Evolutionary conservation across 2,329 filamentous ascomycete genomes (phyloP).

Genomic region (Phoma herbarum): DNA sequence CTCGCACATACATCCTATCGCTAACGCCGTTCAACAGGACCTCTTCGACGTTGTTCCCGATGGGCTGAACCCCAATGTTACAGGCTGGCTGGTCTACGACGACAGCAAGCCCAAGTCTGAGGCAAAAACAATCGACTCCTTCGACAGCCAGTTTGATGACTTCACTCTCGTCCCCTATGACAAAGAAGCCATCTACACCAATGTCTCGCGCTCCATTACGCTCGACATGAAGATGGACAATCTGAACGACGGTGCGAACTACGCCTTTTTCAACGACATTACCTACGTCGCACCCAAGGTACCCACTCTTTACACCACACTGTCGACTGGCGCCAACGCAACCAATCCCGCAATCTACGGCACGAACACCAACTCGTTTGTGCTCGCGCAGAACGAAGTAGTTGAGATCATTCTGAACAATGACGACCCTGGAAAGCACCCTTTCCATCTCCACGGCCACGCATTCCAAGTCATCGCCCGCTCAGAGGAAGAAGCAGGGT

Average conservation of each 20-base stretch:
- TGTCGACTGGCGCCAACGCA: constrained; percentile 65
- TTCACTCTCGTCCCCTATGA: constrained; percentile 75
- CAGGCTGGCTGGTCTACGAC: constrained; percentile 65
- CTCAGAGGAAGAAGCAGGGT: constrained; percentile 45
- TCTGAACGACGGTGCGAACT: constrained; percentile 71
- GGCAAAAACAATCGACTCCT: constrained; percentile 66
- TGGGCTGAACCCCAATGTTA: constrained; percentile 71
- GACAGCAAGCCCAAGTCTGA: constrained; percentile 56
- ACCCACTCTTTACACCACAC: constrained; percentile 78
- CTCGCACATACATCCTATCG: neutral
- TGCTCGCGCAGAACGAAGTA: constrained; percentile 72
- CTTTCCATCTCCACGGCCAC: constrained; percentile 73
- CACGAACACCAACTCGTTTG: constrained; percentile 64
- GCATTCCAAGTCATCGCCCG: constrained; percentile 49
- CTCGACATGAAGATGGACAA: constrained; percentile 71
- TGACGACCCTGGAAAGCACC: constrained; percentile 71
- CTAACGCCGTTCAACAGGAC: constrained; percentile 40
- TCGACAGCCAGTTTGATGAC: constrained; percentile 74
- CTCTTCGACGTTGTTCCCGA: constrained; percentile 73
- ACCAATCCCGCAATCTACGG: constrained; percentile 58
- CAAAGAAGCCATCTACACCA: constrained; percentile 65
- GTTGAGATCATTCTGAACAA: constrained; percentile 83
- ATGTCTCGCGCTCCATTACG: constrained; percentile 70
- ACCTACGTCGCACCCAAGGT: constrained; percentile 80
- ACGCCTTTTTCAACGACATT: constrained; percentile 73